phyloP scores from a whole-genome alignment of 2,329 filamentous ascomycete species.

The Claviceps lovelessii region DNA sequence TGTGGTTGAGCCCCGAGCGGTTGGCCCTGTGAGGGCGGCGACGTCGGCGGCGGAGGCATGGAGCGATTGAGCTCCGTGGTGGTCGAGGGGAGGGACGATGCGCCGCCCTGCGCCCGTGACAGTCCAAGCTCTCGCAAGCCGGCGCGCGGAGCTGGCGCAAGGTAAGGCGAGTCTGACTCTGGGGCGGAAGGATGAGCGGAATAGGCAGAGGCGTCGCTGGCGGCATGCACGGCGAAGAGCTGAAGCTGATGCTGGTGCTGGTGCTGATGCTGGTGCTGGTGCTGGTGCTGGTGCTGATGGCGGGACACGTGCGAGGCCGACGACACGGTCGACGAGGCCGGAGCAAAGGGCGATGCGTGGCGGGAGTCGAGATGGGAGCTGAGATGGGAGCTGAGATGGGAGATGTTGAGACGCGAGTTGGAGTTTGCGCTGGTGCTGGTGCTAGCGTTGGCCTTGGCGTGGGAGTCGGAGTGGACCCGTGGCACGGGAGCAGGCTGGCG shows the following conservation, averaged over 20 bases:
- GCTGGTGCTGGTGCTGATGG: neutral
- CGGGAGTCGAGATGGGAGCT: neutral
- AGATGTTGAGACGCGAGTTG: neutral
- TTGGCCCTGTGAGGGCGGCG: conserved; percentile 25
- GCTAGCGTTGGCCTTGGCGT: neutral
- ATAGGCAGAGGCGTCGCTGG: conserved; percentile 13
- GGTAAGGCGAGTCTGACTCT: conserved; percentile 32
- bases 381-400: neutral
- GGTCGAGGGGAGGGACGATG: conserved; percentile 29
- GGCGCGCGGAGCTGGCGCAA: conserved; percentile 18
- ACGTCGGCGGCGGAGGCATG: conserved; percentile 31
- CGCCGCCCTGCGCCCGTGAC: conserved; percentile 28
- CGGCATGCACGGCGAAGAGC: conserved; percentile 2
- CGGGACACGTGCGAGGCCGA: conserved; percentile 5
- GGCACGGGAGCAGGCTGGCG: conserved; percentile 9
- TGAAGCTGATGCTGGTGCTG: neutral
- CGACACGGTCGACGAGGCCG: conserved; percentile 3
- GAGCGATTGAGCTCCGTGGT: conserved; percentile 22
- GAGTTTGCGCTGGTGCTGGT: neutral
- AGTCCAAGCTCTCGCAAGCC: conserved; percentile 21
- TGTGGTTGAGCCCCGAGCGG: conserved; percentile 10
- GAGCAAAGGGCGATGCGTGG: conserved; percentile 2
- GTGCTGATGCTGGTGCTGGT: no score
- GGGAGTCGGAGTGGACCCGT: conserved; percentile 2
- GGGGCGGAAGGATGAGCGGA: conserved; percentile 24